Evolutionary conservation across 441 rosid species (phyloP).

Genomic region (Metrosideros polymorpha): DNA sequence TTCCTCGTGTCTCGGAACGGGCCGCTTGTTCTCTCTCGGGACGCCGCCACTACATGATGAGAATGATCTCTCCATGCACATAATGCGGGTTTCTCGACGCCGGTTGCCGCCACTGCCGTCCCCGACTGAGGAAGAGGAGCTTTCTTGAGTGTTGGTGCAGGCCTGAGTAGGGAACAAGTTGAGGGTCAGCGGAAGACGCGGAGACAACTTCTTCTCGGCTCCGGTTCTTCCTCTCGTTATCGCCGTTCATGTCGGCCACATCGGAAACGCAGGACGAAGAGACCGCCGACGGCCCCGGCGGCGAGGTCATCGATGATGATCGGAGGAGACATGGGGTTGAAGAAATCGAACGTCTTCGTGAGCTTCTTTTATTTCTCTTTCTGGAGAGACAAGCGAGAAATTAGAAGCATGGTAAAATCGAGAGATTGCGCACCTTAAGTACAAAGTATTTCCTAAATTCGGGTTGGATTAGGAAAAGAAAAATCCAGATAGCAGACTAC

Average conservation of each 20-base stretch:
- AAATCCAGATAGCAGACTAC: background rate
- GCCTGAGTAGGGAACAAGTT: background rate
- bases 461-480: background rate
- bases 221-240: background rate
- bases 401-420: no score
- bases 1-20: background rate
- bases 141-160: background rate
- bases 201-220: background rate
- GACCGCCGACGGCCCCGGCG: rapidly evolving
- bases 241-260: background rate
- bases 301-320: background rate
- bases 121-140: background rate
- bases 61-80: background rate
- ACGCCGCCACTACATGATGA: no score
- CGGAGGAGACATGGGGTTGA: background rate
- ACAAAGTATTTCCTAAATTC: background rate
- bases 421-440: background rate
- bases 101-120: background rate
- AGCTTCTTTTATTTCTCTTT: background rate
- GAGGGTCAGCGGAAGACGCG: background rate
- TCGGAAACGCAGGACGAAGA: background rate
- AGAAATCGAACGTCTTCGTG: background rate
- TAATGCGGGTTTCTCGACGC: background rate
- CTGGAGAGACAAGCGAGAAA: no score
- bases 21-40: background rate